Base-by-base conservation (phyloP, 2,329 filamentous ascomycete species). In the Xylariaceae sp. region DNA sequence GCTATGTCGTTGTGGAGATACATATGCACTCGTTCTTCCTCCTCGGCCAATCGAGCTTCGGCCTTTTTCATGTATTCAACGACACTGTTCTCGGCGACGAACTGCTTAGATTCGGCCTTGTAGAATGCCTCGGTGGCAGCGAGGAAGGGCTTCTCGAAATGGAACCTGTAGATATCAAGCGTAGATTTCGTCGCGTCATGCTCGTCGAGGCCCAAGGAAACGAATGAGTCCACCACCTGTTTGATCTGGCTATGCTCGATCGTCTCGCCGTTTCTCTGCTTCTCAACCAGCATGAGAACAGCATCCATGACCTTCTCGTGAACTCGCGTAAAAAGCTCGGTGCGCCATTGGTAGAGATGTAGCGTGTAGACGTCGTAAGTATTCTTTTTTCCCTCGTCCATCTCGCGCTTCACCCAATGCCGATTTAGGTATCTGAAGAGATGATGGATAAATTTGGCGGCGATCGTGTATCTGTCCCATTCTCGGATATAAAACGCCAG, bases 11-110 rank as follows among this genome's bases (percentile, higher is more conserved):
- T 85, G 68, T 98, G 91, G 44, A 99, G 81, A 70, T 96, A 99
- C 70, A 98, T 86, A 63, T 87, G 87, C 9, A 99, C 95, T 21
- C 95, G 90, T 70, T 93, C 91, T 76, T 96, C 95, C 74, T 99
- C 95, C 74, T 99, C 95, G 7, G 91, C 86, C 58, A 99, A 77
- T 29, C 95, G 88, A 42, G 86, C 77, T 76, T 98, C 93, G 0
- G 95, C 96, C 83, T 99, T 99, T 81, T 98, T 98, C 95, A 99
- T 98, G 77, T 98, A 99, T 71, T 99, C 95, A 32, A 99, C 93
- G 3, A 99, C 92, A 61, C 90, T 96, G 73, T 99, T 99, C 74
- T 98, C 93, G 10, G 92, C 90, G 32, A 99, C 86, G 71, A 99
- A 99, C 61, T 92, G 89, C 67, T 91, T 91, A 19, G 95, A 98